Conservation (phyloP, 768 basidiomycete species). For the Sporobolomyces pararoseus region DNA sequence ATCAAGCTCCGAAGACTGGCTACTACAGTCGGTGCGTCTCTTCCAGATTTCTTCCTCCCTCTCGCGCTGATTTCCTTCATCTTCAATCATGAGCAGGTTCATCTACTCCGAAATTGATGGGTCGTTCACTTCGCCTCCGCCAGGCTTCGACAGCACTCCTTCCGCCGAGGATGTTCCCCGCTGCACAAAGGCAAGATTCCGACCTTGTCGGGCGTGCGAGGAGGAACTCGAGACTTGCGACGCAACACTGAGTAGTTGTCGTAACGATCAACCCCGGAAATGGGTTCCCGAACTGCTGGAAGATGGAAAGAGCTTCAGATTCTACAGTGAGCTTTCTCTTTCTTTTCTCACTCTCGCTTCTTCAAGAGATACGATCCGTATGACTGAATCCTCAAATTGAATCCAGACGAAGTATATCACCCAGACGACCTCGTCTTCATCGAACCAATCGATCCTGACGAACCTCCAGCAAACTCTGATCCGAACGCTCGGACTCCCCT, state of each 20-base stretch:
- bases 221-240: too few species aligned
- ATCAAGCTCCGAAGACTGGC: neutral
- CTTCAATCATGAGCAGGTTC: neutral
- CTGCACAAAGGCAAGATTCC: neutral
- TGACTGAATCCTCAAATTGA: too few species aligned
- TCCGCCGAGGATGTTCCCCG: neutral
- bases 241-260: too few species aligned
- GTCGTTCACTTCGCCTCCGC: neutral
- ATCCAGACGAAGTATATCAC: neutral
- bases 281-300: too few species aligned
- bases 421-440: neutral
- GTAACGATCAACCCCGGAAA: too few species aligned
- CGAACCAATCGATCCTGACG: neutral
- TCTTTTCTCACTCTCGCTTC: neutral
- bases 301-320: neutral
- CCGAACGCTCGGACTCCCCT: neutral
- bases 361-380: neutral
- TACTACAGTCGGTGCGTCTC: neutral
- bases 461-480: neutral
- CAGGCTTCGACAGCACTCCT: neutral
- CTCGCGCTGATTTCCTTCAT: neutral
- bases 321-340: neutral
- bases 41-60: neutral
- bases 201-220: neutral
- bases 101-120: neutral